Evolutionary conservation across 768 basidiomycete species (phyloP).

Genomic region (Tylopilus balloui): DNA sequence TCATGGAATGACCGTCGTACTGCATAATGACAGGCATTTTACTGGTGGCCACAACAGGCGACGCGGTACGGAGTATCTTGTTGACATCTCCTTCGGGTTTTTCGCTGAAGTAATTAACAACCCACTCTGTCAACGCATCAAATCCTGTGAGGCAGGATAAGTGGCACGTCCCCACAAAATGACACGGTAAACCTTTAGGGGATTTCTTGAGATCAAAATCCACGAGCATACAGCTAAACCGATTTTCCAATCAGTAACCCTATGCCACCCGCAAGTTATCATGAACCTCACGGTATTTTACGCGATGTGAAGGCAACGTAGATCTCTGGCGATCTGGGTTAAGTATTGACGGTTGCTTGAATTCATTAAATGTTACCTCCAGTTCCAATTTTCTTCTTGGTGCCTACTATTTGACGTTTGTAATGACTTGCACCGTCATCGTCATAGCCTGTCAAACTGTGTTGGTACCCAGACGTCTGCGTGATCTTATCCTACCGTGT

Average conservation of each 20-base stretch:
- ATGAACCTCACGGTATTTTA: constrained; percentile 69
- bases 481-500: constrained; percentile 38
- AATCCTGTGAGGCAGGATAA: constrained; percentile 33
- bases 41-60: constrained; percentile 51
- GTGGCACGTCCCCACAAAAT: neutral
- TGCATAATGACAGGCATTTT: constrained; percentile 83
- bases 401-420: constrained; percentile 46
- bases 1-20: constrained; percentile 81
- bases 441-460: constrained; percentile 56
- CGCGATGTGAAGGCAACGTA: constrained; percentile 74
- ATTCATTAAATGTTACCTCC: constrained; percentile 44
- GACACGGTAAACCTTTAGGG: constrained; percentile 37
- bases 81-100: constrained; percentile 39
- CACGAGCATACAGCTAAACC: constrained; percentile 50
- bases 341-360: neutral
- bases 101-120: constrained; percentile 65
- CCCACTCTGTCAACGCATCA: constrained; percentile 60
- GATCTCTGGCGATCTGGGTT: constrained; percentile 46
- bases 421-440: constrained; percentile 60
- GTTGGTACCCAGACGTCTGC: neutral
- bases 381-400: constrained; percentile 77
- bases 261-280: neutral
- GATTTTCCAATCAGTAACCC: neutral
- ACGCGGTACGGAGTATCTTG: constrained; percentile 47
- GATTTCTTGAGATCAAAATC: constrained; percentile 56